phyloP scores from a whole-genome alignment of 176 grass and related monocot species.

The Hyparrhenia diplandra region DNA sequence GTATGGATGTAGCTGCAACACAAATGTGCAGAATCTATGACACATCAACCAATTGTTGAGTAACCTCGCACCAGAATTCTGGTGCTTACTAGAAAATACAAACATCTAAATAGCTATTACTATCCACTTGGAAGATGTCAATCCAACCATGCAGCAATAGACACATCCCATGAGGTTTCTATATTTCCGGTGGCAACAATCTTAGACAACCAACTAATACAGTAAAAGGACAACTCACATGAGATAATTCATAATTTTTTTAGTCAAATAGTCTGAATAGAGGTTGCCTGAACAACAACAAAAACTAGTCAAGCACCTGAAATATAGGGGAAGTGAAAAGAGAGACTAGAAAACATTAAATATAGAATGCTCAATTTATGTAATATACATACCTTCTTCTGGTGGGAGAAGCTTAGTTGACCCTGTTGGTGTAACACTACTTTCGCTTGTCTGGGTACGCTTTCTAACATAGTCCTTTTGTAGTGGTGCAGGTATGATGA shows the following conservation, averaged over 20 bases:
- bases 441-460: background rate
- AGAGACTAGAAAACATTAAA: background rate
- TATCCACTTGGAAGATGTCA: background rate
- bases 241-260: background rate
- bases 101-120: background rate
- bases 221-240: too few species aligned
- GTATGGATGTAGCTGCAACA: background rate
- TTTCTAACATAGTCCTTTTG: slow-evolving; percentile 34
- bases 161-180: too few species aligned
- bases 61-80: background rate
- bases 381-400: slow-evolving; percentile 17
- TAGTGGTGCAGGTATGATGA: slow-evolving; percentile 37
- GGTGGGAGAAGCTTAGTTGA: background rate
- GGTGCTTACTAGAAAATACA: background rate
- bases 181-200: too few species aligned
- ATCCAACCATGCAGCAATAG: background rate
- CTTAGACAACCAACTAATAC: too few species aligned
- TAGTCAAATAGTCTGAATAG: background rate
- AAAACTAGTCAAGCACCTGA: background rate
- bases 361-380: background rate
- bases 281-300: background rate
- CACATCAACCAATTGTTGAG: background rate
- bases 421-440: background rate
- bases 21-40: background rate
- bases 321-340: background rate